Conservation (phyloP, 352 stramenopile genomes). For the Globisporangium canariense region DNA sequence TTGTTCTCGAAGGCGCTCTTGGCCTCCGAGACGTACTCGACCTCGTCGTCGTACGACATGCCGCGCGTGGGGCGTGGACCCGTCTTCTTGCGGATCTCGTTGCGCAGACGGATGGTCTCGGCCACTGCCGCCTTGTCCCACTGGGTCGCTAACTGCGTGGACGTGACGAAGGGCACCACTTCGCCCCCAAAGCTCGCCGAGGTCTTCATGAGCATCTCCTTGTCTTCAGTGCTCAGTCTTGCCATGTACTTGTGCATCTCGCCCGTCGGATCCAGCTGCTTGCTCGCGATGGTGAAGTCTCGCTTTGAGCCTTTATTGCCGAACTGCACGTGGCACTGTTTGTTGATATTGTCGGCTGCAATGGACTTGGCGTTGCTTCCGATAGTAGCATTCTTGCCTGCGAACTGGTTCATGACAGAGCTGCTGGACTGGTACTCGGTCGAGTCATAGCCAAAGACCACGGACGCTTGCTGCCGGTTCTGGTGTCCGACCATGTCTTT, state of each 20-base stretch:
- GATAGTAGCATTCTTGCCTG: conserved; percentile 18
- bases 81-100: conserved; percentile 67
- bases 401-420: conserved; percentile 43
- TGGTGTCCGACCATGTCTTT: conserved; percentile 18
- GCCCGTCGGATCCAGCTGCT: conserved; percentile 52
- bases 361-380: conserved; percentile 3
- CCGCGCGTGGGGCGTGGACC: conserved; percentile 46
- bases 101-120: conserved; percentile 54
- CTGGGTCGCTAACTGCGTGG: conserved; percentile 62
- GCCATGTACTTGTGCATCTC: conserved; percentile 64
- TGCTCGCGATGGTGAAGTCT: conserved; percentile 53
- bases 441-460: conserved; percentile 62
- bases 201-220: conserved; percentile 55
- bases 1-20: conserved; percentile 76
- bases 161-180: conserved; percentile 49
- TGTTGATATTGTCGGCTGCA: conserved; percentile 46
- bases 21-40: conserved; percentile 74
- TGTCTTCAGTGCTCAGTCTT: conserved; percentile 43
- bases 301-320: conserved; percentile 56
- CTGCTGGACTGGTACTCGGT: conserved; percentile 51
- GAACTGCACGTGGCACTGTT: conserved; percentile 63
- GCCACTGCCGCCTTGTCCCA: conserved; percentile 55
- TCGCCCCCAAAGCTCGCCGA: conserved; percentile 58
- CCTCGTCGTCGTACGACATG: conserved; percentile 75
- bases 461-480: conserved; percentile 47